These are phyloP conservation scores for Lachnellula cervina DNA, from an alignment of 2,329 filamentous ascomycete genomes.

Conservation along the genomic window DNA sequence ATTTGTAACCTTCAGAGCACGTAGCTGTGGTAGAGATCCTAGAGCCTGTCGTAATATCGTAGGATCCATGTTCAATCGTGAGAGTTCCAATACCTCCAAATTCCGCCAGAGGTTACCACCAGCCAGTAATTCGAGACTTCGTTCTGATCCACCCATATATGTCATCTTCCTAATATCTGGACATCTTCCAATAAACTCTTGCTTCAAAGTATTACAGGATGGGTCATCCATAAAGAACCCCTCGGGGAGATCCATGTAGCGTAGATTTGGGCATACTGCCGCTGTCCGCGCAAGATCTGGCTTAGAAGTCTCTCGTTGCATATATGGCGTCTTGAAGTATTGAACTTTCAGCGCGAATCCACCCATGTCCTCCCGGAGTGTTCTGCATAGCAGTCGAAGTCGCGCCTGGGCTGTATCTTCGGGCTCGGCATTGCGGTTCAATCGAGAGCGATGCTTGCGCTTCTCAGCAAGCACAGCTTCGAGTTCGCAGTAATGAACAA, in stretches of 20 bases:
- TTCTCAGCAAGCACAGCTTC: constrained; percentile 76
- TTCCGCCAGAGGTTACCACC: constrained; percentile 62
- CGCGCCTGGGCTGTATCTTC: constrained; percentile 74
- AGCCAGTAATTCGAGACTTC: constrained; percentile 66
- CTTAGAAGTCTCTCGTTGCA: constrained; percentile 81
- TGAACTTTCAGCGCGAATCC: constrained; percentile 65
- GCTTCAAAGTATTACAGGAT: constrained; percentile 67
- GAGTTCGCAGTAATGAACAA: constrained; percentile 88
- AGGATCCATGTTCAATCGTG: constrained; percentile 64
- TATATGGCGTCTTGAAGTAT: constrained; percentile 87
- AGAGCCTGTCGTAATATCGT: constrained; percentile 66
- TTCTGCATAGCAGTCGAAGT: constrained; percentile 73
- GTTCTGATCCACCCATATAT: constrained; percentile 74
- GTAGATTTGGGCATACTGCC: constrained; percentile 76
- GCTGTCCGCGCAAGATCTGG: constrained; percentile 80
- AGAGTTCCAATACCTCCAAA: constrained; percentile 69
- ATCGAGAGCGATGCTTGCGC: constrained; percentile 68
- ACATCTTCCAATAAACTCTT: constrained; percentile 81
- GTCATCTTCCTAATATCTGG: constrained; percentile 84
- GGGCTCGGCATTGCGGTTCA: constrained; percentile 72
- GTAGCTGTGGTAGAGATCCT: constrained; percentile 59
- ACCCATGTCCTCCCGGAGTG: constrained; percentile 68
- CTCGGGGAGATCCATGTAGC: constrained; percentile 85
- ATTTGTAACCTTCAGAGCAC: constrained; percentile 69
- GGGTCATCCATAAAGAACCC: constrained; percentile 80